Evolutionary conservation across 345 rosid species (phyloP).

Genomic region (Arabidopsis suecica): DNA sequence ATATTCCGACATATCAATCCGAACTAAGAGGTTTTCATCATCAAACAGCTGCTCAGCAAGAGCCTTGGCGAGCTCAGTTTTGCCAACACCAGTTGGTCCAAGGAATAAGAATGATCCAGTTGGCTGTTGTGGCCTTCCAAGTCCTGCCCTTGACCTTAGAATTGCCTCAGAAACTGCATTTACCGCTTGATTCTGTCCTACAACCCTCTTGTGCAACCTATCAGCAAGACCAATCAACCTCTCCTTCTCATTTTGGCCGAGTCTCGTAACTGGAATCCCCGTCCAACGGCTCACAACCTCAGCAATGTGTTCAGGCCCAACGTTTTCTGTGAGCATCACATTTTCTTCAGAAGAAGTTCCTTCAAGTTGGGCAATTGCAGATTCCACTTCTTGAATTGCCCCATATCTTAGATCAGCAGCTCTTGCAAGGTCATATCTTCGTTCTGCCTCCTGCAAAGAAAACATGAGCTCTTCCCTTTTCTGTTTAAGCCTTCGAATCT

Average conservation of each 20-base stretch:
- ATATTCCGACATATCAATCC: slow-evolving; percentile 90
- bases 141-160: slow-evolving; percentile 81
- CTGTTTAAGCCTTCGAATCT: slow-evolving; percentile 77
- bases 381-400: slow-evolving; percentile 81
- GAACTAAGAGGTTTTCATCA: slow-evolving; percentile 72
- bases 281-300: slow-evolving; percentile 98
- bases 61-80: slow-evolving; percentile 94
- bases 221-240: slow-evolving; percentile 79
- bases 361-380: slow-evolving; percentile 72
- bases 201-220: slow-evolving; percentile 80
- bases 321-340: slow-evolving; percentile 80
- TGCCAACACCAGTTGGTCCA: slow-evolving; percentile 98
- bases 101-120: slow-evolving; percentile 90
- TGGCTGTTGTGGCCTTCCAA: slow-evolving; percentile 96
- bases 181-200: slow-evolving; percentile 87
- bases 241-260: slow-evolving; percentile 84
- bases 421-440: slow-evolving; percentile 87
- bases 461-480: slow-evolving; percentile 79
- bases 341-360: slow-evolving; percentile 64
- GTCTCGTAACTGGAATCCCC: slow-evolving; percentile 87
- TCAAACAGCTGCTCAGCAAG: slow-evolving; percentile 92
- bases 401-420: slow-evolving; percentile 90
- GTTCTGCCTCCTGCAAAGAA: slow-evolving; percentile 84
- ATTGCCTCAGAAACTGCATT: slow-evolving; percentile 85
- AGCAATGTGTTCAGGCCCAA: slow-evolving; percentile 88